A percentile compares a stretch with the other conserved stretches of the same genome.
phyloP scores from a whole-genome alignment of 2,329 filamentous ascomycete genomes.

The Xylaria sp. region DNA sequence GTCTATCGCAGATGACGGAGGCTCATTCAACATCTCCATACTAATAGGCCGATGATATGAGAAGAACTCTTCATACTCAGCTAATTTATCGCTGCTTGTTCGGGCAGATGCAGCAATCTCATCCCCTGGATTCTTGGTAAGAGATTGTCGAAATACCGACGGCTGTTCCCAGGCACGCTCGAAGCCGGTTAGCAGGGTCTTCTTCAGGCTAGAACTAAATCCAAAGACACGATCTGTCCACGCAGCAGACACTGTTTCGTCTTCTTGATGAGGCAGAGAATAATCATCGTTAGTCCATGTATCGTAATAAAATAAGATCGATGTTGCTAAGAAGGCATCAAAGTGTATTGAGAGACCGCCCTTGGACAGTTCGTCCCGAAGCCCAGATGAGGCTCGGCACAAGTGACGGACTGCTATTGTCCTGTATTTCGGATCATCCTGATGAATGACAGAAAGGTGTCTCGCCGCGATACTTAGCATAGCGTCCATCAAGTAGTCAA shows the following conservation, averaged over 20 bases:
- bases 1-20: neutral
- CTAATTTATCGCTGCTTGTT: neutral
- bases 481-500: slow-evolving; percentile 41
- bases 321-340: slow-evolving; percentile 43
- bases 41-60: neutral
- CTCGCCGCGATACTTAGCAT: slow-evolving; percentile 41
- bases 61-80: slow-evolving; percentile 1
- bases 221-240: slow-evolving; percentile 39
- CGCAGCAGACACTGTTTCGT: slow-evolving; percentile 12
- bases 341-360: slow-evolving; percentile 31
- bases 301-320: slow-evolving; percentile 40
- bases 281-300: slow-evolving; percentile 41
- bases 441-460: slow-evolving; percentile 38
- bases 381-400: neutral
- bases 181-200: slow-evolving; percentile 39
- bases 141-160: slow-evolving; percentile 16
- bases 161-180: slow-evolving; percentile 24
- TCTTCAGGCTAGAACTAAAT: slow-evolving; percentile 41
- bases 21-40: neutral
- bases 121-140: slow-evolving; percentile 8
- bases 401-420: neutral
- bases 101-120: neutral
- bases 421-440: neutral
- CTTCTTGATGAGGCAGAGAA: neutral
- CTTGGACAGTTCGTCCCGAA: slow-evolving; percentile 26